phyloP scores from a whole-genome alignment of 176 grass and related monocot species.

The Hsuehochloa calcarea region DNA sequence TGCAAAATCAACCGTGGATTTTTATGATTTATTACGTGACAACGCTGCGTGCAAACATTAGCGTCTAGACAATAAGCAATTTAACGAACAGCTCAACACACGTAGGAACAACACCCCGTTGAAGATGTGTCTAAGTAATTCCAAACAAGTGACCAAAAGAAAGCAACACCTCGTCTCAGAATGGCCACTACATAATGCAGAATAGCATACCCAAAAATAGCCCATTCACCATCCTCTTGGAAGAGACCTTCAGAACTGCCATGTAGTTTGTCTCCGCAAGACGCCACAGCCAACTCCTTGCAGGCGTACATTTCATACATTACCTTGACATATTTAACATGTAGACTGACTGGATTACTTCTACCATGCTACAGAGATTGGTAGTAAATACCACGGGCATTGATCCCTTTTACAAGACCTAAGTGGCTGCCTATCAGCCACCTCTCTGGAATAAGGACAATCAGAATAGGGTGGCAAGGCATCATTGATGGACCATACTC shows the following conservation, averaged over 20 bases:
- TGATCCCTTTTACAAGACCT: background rate
- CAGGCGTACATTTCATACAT: background rate
- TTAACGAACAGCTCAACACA: background rate
- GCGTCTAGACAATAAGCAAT: constrained; percentile 1
- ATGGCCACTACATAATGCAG: background rate
- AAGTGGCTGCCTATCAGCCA: background rate
- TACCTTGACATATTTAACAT: background rate
- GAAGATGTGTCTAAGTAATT: background rate
- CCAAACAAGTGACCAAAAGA: background rate
- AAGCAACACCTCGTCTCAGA: background rate
- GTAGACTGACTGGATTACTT: background rate
- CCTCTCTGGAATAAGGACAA: background rate
- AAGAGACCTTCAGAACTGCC: background rate
- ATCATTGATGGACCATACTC: background rate
- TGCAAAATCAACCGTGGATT: constrained; percentile 55
- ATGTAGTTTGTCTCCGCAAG: background rate
- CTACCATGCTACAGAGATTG: background rate
- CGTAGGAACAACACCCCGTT: background rate
- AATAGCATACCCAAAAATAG: background rate
- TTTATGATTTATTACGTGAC: constrained; percentile 22
- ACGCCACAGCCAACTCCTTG: background rate
- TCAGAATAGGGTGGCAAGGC: background rate
- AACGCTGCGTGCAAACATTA: background rate
- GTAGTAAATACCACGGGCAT: background rate
- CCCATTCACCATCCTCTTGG: background rate